These are phyloP conservation scores for Ceratobasidium sp. DNA, from an alignment of 1,284 basidiomycete genomes.

Conservation along the genomic window DNA sequence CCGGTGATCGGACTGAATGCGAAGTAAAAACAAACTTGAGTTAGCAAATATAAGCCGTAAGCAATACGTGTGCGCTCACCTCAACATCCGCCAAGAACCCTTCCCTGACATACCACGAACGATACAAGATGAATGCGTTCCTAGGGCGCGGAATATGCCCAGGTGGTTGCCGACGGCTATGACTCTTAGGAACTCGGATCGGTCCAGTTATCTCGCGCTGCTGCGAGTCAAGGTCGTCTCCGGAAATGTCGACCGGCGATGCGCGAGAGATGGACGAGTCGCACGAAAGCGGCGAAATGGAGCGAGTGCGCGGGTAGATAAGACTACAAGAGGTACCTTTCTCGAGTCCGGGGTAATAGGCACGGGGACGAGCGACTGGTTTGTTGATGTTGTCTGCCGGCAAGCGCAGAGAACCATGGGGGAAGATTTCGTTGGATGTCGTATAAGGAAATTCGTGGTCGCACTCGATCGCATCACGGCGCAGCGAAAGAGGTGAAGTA, in stretches of 20 bases:
- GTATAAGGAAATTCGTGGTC: background rate
- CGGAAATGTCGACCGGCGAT: background rate
- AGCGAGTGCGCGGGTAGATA: background rate
- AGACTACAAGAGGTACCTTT: background rate
- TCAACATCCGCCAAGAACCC: constrained; percentile 13
- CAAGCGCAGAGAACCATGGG: constrained; percentile 8
- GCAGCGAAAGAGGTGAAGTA: constrained; percentile 5
- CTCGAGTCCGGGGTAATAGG: background rate
- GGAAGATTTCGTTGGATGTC: constrained; percentile 7
- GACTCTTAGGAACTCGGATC: constrained; percentile 35
- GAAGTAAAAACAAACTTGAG: background rate
- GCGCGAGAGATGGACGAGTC: background rate
- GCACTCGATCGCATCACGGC: background rate
- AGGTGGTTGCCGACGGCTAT: constrained; percentile 41
- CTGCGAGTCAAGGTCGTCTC: background rate
- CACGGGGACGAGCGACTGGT: constrained; percentile 3
- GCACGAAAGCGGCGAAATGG: constrained; percentile 4
- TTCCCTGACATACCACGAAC: constrained; percentile 41
- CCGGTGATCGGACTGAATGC: constrained; percentile 43
- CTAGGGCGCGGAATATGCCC: constrained; percentile 44
- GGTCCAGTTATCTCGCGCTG: background rate
- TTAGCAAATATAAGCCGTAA: constrained; percentile 10
- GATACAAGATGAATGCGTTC: constrained; percentile 46
- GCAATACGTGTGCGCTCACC: constrained; percentile 1
- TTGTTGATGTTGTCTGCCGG: background rate